These are phyloP conservation scores for Boletellus ananas DNA, from an alignment of 768 basidiomycete genomes.

Conservation along the genomic window DNA sequence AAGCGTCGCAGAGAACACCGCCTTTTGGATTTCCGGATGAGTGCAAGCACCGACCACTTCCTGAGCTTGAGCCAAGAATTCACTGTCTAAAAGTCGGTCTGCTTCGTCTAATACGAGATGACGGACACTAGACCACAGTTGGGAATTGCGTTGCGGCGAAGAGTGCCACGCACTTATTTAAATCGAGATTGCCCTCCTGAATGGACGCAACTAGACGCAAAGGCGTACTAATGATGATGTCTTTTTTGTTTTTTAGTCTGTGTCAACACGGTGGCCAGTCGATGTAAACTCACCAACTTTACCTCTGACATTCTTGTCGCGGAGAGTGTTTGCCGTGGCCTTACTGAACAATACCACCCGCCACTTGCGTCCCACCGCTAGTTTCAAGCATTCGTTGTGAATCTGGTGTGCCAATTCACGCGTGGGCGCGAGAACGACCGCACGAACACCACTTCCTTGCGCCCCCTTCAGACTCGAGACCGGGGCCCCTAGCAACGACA, in stretches of 20 bases:
- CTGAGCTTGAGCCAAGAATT: slow-evolving; percentile 85
- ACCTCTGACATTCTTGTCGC: slow-evolving; percentile 65
- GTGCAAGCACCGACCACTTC: slow-evolving; percentile 82
- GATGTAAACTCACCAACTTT: slow-evolving; percentile 63
- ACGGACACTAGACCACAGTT: slow-evolving; percentile 55
- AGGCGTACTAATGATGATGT: slow-evolving; percentile 91
- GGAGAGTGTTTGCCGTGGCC: slow-evolving; percentile 78
- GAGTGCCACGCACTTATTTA: slow-evolving; percentile 60
- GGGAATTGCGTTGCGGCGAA: slow-evolving; percentile 1
- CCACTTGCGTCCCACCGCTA: slow-evolving; percentile 82
- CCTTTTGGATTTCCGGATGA: slow-evolving; percentile 68
- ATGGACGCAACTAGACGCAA: slow-evolving; percentile 81
- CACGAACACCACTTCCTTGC: slow-evolving; percentile 60
- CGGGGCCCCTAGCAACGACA: slow-evolving; percentile 57
- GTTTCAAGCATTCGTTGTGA: slow-evolving; percentile 81
- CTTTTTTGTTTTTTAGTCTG: slow-evolving; percentile 36
- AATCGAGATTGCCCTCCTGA: slow-evolving; percentile 58
- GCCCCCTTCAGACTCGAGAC: slow-evolving; percentile 43
- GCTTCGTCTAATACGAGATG: slow-evolving; percentile 89
- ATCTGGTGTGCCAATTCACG: slow-evolving; percentile 97
- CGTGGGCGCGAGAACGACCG: slow-evolving; percentile 85
- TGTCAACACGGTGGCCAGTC: neutral
- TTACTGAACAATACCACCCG: slow-evolving; percentile 80
- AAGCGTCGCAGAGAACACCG: slow-evolving; percentile 92
- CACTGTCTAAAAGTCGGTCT: slow-evolving; percentile 83